Evolutionary conservation across 495 filamentous ascomycete species (phyloP).

Genomic region (Penicillium goetzii): DNA sequence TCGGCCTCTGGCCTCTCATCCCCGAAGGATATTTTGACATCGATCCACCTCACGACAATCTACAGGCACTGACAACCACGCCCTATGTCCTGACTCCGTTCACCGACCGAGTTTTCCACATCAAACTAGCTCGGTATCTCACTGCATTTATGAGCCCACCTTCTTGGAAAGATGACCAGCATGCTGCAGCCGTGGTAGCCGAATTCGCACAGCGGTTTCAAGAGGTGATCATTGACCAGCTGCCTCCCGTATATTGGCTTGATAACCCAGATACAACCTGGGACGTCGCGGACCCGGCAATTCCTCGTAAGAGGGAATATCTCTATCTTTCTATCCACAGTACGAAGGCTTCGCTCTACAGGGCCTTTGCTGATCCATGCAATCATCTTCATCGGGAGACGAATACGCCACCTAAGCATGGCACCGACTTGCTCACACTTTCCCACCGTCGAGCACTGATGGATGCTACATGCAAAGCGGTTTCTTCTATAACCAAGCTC

Average conservation of each 20-base stretch:
- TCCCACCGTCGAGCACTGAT: constrained; percentile 26
- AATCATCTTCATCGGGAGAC: constrained; percentile 20
- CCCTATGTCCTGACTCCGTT: constrained; percentile 25
- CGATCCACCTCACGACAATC: constrained; percentile 21
- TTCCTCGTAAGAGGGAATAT: constrained; percentile 21
- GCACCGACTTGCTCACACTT: constrained; percentile 20
- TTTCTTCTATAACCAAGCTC: constrained; percentile 16
- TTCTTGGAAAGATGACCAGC: constrained; percentile 25
- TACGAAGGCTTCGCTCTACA: constrained; percentile 22
- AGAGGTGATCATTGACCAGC: constrained; percentile 22
- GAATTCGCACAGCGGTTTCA: constrained; percentile 27
- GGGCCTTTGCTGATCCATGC: constrained; percentile 26
- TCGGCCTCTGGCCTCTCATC: constrained; percentile 29
- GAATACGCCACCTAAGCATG: constrained; percentile 3
- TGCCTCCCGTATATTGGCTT: constrained; percentile 20
- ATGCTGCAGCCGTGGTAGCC: constrained; percentile 14
- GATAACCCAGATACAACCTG: constrained; percentile 21
- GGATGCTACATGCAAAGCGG: constrained; percentile 18
- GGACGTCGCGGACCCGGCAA: constrained; percentile 16
- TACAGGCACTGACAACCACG: constrained; percentile 9
- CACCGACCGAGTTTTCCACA: constrained; percentile 25
- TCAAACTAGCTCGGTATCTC: constrained; percentile 23
- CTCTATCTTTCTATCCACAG: constrained; percentile 21
- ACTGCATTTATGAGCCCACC: constrained; percentile 29
- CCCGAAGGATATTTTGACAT: constrained; percentile 29